These are phyloP conservation scores for Aegilops longissima DNA, from an alignment of 176 grass and related monocot species.

Conservation along the genomic window DNA sequence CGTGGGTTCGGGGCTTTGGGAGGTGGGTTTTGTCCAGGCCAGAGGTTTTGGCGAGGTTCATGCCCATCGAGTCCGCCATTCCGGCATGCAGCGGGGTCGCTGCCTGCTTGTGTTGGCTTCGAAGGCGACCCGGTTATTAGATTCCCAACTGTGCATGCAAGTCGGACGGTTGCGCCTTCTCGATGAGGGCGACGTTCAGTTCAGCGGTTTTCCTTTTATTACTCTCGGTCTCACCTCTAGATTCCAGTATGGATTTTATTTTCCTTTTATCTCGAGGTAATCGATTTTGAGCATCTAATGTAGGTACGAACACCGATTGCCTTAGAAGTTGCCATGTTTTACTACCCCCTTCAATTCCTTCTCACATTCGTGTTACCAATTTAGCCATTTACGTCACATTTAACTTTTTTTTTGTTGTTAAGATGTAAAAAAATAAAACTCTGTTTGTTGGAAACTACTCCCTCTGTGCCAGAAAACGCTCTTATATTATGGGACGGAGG, in stretches of 20 bases:
- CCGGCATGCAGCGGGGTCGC: not conserved
- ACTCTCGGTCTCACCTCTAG: not conserved
- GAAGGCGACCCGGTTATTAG: not conserved
- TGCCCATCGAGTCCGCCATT: not conserved
- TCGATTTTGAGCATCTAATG: not conserved
- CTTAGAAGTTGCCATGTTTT: not conserved
- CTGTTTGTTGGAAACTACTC: not conserved
- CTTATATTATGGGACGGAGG: too few relatives aligned
- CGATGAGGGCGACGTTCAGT: not conserved
- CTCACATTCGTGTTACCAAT: not conserved
- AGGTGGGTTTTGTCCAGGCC: not conserved
- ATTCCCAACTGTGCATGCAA: not conserved
- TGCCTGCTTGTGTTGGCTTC: not conserved
- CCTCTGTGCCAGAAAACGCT: too few relatives aligned
- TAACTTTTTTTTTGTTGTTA: not conserved
- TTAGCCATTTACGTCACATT: not conserved
- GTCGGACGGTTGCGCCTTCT: not conserved
- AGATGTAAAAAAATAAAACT: not conserved
- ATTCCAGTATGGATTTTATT: not conserved
- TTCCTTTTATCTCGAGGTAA: not conserved
- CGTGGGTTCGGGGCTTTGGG: not conserved
- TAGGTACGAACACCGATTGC: not conserved
- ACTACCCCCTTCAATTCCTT: not conserved
- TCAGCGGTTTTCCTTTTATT: not conserved
- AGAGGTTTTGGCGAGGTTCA: constrained; percentile 8